phyloP scores from a whole-genome alignment of 2,329 filamentous ascomycete species.

The Whalleya microplaca region DNA sequence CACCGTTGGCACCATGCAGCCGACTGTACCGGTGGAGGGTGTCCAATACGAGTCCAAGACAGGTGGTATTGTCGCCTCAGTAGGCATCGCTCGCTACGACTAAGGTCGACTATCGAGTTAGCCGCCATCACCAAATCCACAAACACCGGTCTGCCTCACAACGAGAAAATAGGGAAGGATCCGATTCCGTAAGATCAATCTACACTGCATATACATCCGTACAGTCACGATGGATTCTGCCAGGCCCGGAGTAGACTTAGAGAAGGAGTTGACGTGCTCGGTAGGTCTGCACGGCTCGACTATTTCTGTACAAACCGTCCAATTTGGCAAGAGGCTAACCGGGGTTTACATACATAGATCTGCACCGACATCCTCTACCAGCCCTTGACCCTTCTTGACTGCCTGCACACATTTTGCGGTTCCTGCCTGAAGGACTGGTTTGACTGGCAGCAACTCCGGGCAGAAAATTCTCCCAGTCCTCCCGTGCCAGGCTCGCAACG shows the following conservation, averaged over 20 bases:
- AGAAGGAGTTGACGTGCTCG: slow-evolving; percentile 93
- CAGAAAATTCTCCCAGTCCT: slow-evolving; percentile 53
- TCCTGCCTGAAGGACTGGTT: slow-evolving; percentile 98
- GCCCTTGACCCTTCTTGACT: slow-evolving; percentile 88
- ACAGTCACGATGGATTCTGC: slow-evolving; percentile 52
- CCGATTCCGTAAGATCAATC: too few species aligned
- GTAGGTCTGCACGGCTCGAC: slow-evolving; percentile 59
- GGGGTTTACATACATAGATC: slow-evolving; percentile 68
- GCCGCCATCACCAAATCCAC: background rate
- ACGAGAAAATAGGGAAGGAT: background rate
- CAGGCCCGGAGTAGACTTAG: slow-evolving; percentile 68
- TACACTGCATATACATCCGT: background rate
- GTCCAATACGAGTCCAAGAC: background rate
- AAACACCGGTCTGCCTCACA: background rate
- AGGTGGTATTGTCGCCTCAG: background rate
- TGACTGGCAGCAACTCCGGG: slow-evolving; percentile 70
- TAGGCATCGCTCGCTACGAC: background rate
- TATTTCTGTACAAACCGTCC: slow-evolving; percentile 18
- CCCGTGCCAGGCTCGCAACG: slow-evolving; percentile 52
- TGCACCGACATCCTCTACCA: slow-evolving; percentile 95
- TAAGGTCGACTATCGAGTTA: background rate
- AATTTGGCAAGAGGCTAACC: slow-evolving; percentile 8
- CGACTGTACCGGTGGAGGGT: background rate
- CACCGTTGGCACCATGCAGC: background rate
- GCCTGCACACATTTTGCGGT: slow-evolving; percentile 94